Percentiles rank a stretch among this genome's conserved stretches.
These are phyloP conservation scores for Magnaporthiopsis rhizophila DNA, from an alignment of 2,329 filamentous ascomycete species.

Conservation along the genomic window DNA sequence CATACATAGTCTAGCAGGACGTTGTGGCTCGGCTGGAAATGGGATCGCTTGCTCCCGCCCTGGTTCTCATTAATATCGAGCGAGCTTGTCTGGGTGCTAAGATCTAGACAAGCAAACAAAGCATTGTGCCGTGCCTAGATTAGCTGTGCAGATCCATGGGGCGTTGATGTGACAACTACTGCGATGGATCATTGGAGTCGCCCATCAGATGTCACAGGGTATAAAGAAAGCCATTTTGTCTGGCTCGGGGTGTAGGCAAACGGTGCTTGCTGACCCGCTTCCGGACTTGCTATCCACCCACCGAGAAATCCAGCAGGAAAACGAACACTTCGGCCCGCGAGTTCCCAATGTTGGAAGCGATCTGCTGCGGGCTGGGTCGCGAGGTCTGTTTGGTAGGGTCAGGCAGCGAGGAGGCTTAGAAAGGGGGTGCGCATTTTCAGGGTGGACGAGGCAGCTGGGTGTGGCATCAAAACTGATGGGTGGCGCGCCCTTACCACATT, in stretches of 20 bases:
- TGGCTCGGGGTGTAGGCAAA: not conserved
- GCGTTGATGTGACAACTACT: not conserved
- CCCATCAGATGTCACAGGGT: not conserved
- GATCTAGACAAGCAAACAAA: not conserved
- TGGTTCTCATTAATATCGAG: not conserved
- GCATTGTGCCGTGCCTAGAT: not conserved
- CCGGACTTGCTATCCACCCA: not conserved
- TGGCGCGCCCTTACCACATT: not conserved
- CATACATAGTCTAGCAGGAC: not conserved
- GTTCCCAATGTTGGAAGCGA: no score
- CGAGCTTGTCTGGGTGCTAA: not conserved
- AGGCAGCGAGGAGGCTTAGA: not conserved
- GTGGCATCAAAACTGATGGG: not conserved
- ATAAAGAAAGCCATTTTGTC: not conserved
- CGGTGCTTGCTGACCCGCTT: not conserved
- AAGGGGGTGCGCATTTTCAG: not conserved
- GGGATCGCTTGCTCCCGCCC: not conserved
- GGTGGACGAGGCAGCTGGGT: not conserved
- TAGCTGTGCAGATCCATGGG: not conserved
- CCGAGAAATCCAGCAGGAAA: no score
- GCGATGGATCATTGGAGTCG: not conserved
- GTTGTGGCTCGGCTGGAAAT: not conserved
- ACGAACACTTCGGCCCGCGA: no score
- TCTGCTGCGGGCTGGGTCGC: no score
- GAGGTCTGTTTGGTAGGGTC: no score